phyloP scores from a whole-genome alignment of 2,329 filamentous ascomycete genomes.

The Aspergillus ruber region DNA sequence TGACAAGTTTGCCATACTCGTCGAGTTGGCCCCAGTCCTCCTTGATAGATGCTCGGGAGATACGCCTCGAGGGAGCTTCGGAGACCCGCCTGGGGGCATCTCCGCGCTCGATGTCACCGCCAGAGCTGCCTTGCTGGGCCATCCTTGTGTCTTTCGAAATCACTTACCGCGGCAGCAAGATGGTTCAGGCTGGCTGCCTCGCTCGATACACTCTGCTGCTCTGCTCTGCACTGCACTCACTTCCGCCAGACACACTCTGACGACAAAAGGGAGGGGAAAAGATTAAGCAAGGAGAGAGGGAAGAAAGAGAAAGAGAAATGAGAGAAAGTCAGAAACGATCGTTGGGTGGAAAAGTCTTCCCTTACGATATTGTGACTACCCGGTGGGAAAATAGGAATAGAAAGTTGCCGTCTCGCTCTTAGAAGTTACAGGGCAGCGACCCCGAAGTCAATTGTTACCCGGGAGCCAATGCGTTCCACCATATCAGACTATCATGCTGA shows the following conservation, averaged over 20 bases:
- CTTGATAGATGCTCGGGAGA: constrained; percentile 30
- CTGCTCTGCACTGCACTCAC: too few species aligned
- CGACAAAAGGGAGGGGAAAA: too few species aligned
- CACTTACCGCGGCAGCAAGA: background rate
- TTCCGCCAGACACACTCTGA: too few species aligned
- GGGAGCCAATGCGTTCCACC: background rate
- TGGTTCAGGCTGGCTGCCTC: background rate
- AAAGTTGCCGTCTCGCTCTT: too few species aligned
- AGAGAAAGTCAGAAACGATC: too few species aligned
- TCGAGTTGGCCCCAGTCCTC: constrained; percentile 38
- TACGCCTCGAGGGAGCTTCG: constrained; percentile 18
- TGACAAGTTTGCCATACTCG: constrained; percentile 61
- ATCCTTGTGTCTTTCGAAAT: background rate
- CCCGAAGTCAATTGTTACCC: background rate
- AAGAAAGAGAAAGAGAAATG: too few species aligned
- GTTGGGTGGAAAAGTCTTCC: too few species aligned
- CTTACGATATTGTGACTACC: too few species aligned
- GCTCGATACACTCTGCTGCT: background rate
- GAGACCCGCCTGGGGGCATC: constrained; percentile 22
- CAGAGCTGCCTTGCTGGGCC: constrained; percentile 9
- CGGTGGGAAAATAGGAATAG: too few species aligned
- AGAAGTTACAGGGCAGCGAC: too few species aligned
- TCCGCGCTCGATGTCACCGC: constrained; percentile 12
- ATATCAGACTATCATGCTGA: constrained; percentile 25
- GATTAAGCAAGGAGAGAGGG: too few species aligned